These are phyloP conservation scores for Puya raimondii DNA, from an alignment of 176 grass and related monocot species.

Conservation along the genomic window DNA sequence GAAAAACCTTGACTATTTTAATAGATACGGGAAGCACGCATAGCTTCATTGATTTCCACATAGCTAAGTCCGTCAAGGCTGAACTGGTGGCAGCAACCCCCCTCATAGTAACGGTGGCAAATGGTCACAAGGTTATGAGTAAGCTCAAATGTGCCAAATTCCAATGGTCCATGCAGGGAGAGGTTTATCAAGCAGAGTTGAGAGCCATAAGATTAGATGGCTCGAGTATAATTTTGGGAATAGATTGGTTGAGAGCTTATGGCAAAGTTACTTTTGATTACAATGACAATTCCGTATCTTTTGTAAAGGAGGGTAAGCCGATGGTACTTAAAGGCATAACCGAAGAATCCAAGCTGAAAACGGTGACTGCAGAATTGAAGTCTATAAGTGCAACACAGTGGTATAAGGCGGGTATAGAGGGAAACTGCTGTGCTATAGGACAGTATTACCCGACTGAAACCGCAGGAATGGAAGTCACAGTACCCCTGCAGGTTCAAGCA, in stretches of 20 bases:
- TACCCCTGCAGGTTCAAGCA: too few relatives aligned
- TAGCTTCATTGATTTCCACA: neutral
- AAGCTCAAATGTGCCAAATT: neutral
- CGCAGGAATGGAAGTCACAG: too few relatives aligned
- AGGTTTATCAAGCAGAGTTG: neutral
- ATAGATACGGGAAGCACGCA: too few relatives aligned
- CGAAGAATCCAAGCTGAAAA: fast-evolving
- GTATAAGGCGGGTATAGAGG: too few relatives aligned
- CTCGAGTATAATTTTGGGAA: neutral
- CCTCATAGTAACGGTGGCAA: neutral
- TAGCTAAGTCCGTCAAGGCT: neutral
- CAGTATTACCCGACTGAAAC: too few relatives aligned
- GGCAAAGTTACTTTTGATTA: neutral
- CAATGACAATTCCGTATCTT: neutral
- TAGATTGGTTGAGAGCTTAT: neutral
- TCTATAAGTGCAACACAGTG: too few relatives aligned
- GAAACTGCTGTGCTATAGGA: too few relatives aligned
- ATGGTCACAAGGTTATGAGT: neutral
- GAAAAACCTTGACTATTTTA: too few relatives aligned
- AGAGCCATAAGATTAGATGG: neutral
- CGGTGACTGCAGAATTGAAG: too few relatives aligned
- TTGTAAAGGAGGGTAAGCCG: neutral
- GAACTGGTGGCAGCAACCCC: neutral
- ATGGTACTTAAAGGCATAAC: neutral
- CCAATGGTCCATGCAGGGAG: neutral